Percentiles rank a stretch among this genome's conserved stretches.
Evolutionary conservation across 768 basidiomycete genomes (phyloP).

Genomic region (Pleurotus ostreatus): DNA sequence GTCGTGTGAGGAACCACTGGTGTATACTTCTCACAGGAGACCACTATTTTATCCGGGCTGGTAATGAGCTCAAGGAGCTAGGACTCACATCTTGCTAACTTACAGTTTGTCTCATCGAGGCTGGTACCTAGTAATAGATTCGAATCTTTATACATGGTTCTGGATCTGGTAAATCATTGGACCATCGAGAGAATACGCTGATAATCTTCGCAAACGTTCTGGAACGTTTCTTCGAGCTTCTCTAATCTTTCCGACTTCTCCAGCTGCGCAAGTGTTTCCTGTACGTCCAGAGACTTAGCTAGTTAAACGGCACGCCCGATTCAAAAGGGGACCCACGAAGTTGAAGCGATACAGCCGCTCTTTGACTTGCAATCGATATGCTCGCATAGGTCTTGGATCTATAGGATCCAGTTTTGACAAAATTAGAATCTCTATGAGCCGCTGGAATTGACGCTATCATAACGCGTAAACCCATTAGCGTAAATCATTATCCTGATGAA

Average conservation of each 20-base stretch:
- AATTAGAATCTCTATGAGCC: conserved; percentile 89
- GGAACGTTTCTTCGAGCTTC: conserved; percentile 92
- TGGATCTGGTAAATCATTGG: conserved; percentile 15
- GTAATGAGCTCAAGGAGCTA: conserved; percentile 31
- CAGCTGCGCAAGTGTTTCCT: conserved; percentile 88
- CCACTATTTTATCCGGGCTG: conserved; percentile 40
- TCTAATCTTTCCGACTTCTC: conserved; percentile 84
- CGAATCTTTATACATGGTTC: too few species aligned
- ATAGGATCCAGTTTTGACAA: conserved; percentile 62
- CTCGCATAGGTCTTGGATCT: conserved; percentile 50
- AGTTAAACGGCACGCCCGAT: not conserved
- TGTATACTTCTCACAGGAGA: conserved; percentile 27
- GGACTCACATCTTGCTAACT: conserved; percentile 24
- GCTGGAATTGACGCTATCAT: conserved; percentile 84
- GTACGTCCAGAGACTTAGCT: conserved; percentile 3
- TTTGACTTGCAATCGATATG: conserved; percentile 89
- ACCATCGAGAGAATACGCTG: conserved; percentile 66
- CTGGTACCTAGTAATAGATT: too few species aligned
- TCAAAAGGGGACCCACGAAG: conserved; percentile 54
- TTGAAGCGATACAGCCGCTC: conserved; percentile 94
- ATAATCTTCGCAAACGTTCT: conserved; percentile 83
- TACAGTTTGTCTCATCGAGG: too few species aligned
- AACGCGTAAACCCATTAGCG: not conserved
- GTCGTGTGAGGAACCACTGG: not conserved
- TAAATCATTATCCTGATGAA: too few species aligned